Base-by-base conservation (phyloP, 345 rosid genomes). In the Cardamine chenopodiifolia region DNA sequence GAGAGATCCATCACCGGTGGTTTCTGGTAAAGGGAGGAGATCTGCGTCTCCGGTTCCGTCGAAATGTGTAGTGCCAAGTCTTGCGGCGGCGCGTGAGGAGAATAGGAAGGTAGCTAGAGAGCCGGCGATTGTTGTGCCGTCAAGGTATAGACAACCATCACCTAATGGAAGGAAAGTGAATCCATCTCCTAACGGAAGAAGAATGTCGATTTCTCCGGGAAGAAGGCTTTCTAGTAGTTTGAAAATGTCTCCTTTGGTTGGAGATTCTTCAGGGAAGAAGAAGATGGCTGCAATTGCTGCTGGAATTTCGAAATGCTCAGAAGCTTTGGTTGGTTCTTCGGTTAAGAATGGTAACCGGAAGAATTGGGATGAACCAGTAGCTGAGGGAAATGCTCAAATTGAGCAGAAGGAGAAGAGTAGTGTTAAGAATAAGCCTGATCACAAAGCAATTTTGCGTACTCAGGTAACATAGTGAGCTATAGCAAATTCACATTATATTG, bases 41-140 rank as follows among this genome's bases (percentile, higher is more conserved):
- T 95, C 98, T 4, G 86, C 94, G 0, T 95, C 99, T 53, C 99
- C 99, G 0, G 89, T 78, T 45, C 98, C 97, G 3, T 92, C 99
- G 0, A 92, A 95, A 80, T 92, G 96, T 19, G 85, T 82, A n/a
- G 98, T 95, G 40, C 99, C 99, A 0, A 90, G 99, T 64, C 81
- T 92, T 58, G 84, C 56, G 14, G 85, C 87, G 0, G 97, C 99
- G 1, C 80, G 77, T 68, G 99, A 95, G 23, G 99, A 95, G 72
- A 90, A 83, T 59, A 74, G 97, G 52, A 89, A 82, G 54, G 83
- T 72, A 2, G 79, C 86, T 11, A 86, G 84, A 77, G 99, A 95
- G 78, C 85, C 97, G 0, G 86, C 98, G 0, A 95, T 95, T 47
- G 81, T 92, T 13, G 99, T 95, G 55, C 97, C 97, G 3, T 95